Base-by-base conservation (phyloP, 176 grass and related monocot species). In the Poa pratensis region DNA sequence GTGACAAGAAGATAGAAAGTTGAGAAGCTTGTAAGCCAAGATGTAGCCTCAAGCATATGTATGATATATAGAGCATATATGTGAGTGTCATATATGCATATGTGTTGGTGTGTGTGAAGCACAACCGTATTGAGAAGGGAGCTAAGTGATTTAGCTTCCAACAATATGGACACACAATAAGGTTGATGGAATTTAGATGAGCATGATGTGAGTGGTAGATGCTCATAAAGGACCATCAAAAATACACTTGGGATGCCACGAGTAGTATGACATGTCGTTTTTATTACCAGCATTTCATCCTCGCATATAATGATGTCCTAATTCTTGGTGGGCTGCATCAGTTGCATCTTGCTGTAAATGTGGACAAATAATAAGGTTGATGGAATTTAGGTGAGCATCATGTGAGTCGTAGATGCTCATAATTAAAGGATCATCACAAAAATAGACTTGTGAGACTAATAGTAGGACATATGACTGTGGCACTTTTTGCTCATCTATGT, bases 121-220 rank as follows among this genome's bases (percentile, higher is more conserved):
- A n/a, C n/a, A n/a, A n/a, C n/a, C n/a, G n/a, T n/a, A n/a, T n/a
- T n/a, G n/a, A n/a, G n/a, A n/a, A n/a, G n/a, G n/a, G n/a, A n/a
- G n/a, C n/a, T n/a, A n/a, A n/a, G n/a, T n/a, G n/a, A n/a, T n/a
- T n/a, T n/a, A n/a, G n/a, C n/a, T n/a, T n/a, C n/a, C n/a, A n/a
- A n/a, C n/a, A n/a, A 37, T 42, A 77, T 90, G 88, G 83, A 65
- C 83, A 78, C 5, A 90, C 19, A 90, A 30, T 82, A 22, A 77
- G 10, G 15, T 64, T 82, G 88, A 86, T 86, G 83, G 73, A 71
- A 90, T 86, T 86, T 86, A 82, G 83, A 34, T 90, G 83, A 48
- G 73, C 74, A 78, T 78, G 37, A 30, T 45, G 22, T 55, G 32
- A 90, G 83, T 82, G 1, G 3, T 24, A 62, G 53, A 46, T 89